Conservation (phyloP, 2,329 filamentous ascomycete genomes). For the Reticulascus tulasneorum region DNA sequence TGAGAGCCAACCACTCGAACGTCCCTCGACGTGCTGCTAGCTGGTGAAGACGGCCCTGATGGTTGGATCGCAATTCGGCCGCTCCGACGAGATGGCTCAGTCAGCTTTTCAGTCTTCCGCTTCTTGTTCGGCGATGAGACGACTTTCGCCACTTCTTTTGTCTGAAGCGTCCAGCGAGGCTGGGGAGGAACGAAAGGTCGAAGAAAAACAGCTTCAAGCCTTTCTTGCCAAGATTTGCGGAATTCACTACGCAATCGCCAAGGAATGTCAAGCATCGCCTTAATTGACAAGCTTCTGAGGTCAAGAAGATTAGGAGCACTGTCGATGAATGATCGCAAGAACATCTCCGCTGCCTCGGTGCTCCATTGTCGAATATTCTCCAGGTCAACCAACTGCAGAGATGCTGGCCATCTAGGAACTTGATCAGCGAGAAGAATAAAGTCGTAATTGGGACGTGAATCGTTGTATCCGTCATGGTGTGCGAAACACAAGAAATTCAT, state of each 20-base stretch:
- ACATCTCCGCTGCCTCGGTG: conserved; percentile 64
- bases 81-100: conserved; percentile 30
- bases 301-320: conserved; percentile 61
- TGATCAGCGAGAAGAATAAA: conserved; percentile 60
- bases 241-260: conserved; percentile 83
- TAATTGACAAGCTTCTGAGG: conserved; percentile 68
- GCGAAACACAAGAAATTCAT: conserved; percentile 80
- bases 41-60: conserved; percentile 20
- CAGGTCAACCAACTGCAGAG: conserved; percentile 68
- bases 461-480: conserved; percentile 61
- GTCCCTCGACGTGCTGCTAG: conserved; percentile 21
- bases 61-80: conserved; percentile 27
- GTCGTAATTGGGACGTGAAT: conserved; percentile 73
- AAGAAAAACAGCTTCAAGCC: conserved; percentile 64
- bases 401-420: conserved; percentile 73
- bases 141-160: neutral
- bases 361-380: conserved; percentile 74
- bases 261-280: conserved; percentile 71
- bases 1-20: conserved; percentile 14
- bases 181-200: conserved; percentile 40
- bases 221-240: conserved; percentile 72
- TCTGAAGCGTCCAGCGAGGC: conserved; percentile 18
- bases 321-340: conserved; percentile 75
- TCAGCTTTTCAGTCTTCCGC: conserved; percentile 7
- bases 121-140: neutral